Percentiles rank a stretch among this genome's conserved stretches.
Evolutionary conservation across 306 rosid species (phyloP).

Genomic region (Cucurbita pepo): DNA sequence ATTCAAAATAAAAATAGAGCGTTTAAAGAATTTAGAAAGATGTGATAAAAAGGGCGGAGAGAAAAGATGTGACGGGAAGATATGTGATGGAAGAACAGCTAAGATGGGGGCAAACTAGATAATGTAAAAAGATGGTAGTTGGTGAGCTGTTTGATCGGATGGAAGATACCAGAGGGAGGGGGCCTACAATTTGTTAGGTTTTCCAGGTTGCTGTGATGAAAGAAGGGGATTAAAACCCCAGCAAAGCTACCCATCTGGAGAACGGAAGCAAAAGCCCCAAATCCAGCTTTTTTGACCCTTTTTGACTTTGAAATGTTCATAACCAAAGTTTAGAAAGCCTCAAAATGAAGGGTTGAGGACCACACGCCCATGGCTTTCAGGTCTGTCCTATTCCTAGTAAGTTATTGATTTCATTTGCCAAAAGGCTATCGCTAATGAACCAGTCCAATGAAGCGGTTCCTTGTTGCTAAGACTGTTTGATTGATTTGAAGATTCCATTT

Average conservation of each 20-base stretch:
- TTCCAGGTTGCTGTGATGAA: not conserved
- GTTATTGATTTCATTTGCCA: not conserved
- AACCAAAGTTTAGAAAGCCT: not conserved
- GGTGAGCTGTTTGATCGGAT: conserved; percentile 9
- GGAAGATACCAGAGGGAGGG: not conserved
- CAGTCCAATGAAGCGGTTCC: not conserved
- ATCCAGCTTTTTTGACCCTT: conserved; percentile 7
- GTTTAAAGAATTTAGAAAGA: too few relatives aligned
- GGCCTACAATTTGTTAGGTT: not conserved
- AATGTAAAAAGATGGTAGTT: conserved; percentile 3
- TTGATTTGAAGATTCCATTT: not conserved
- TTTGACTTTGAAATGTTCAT: conserved; percentile 7
- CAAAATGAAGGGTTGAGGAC: not conserved
- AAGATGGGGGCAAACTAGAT: not conserved
- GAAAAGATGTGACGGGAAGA: not conserved
- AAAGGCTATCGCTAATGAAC: not conserved
- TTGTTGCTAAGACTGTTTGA: not conserved
- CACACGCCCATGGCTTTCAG: not conserved
- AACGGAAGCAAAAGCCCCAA: not conserved
- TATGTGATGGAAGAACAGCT: conserved; percentile 4
- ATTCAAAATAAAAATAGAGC: too few relatives aligned
- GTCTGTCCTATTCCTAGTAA: not conserved
- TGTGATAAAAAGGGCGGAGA: not conserved
- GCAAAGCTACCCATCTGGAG: not conserved
- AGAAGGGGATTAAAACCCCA: not conserved